Percentiles rank a stretch among this genome's conserved stretches.
Conservation (phyloP, 176 grass and related monocot genomes). For the Avena eriantha region DNA sequence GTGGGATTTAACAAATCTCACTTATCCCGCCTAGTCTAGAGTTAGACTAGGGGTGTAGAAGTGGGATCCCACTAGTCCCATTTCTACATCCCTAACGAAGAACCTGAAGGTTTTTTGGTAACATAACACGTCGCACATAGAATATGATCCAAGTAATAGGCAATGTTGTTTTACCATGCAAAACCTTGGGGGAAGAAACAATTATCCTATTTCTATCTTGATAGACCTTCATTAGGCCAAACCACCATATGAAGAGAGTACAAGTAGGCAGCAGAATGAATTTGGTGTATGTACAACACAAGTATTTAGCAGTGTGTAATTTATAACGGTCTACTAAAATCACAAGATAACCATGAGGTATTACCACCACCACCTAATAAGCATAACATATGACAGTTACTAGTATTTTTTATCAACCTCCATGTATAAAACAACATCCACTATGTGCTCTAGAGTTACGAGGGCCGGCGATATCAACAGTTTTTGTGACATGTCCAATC, state of each 20-base stretch:
- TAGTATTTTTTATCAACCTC: constrained; percentile 61
- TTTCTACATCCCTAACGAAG: background rate
- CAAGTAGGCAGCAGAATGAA: background rate
- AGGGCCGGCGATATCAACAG: constrained; percentile 91
- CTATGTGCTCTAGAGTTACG: constrained; percentile 91
- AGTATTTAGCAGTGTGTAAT: background rate
- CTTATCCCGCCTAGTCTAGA: too few species aligned
- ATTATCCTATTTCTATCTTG: background rate
- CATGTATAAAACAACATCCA: constrained; percentile 99
- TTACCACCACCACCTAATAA: background rate
- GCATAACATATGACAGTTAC: background rate
- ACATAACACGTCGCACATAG: background rate
- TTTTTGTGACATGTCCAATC: constrained; percentile 91
- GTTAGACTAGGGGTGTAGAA: too few species aligned
- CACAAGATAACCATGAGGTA: background rate
- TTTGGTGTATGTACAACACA: background rate
- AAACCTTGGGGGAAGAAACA: background rate
- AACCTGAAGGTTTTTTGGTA: constrained; percentile 7
- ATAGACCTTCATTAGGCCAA: background rate
- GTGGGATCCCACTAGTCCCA: too few species aligned
- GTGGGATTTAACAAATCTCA: too few species aligned
- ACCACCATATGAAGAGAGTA: background rate
- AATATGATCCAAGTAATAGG: background rate
- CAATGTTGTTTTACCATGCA: background rate
- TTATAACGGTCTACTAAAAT: background rate